Evolutionary conservation across 805 yeast species (phyloP).

Genomic region (Diddensiella santjacobensis): DNA sequence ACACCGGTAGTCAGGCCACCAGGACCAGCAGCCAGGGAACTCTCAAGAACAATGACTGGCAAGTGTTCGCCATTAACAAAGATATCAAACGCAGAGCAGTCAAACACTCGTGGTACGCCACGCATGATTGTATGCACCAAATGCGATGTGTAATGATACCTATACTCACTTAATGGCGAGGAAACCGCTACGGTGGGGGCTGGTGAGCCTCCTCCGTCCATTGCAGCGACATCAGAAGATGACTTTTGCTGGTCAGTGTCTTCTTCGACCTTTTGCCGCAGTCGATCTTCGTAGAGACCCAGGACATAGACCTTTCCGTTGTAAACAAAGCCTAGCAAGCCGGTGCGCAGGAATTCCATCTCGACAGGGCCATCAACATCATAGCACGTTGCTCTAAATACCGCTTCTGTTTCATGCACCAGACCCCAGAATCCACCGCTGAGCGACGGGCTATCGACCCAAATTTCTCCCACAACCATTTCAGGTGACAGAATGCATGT

Average conservation of each 20-base stretch:
- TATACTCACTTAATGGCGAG: slow-evolving; percentile 24
- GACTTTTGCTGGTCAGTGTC: neutral
- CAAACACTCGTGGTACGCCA: slow-evolving; percentile 75
- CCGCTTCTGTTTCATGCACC: slow-evolving; percentile 61
- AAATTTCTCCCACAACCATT: slow-evolving; percentile 88
- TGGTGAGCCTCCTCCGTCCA: slow-evolving; percentile 6
- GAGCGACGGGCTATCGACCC: slow-evolving; percentile 93
- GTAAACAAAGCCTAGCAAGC: slow-evolving; percentile 81
- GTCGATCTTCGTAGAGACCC: slow-evolving; percentile 88
- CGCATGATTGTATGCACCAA: slow-evolving; percentile 78
- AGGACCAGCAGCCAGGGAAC: slow-evolving; percentile 47
- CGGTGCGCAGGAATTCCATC: slow-evolving; percentile 83
- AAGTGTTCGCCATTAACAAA: slow-evolving; percentile 73
- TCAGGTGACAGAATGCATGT: slow-evolving; percentile 68
- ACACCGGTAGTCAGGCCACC: slow-evolving; percentile 41
- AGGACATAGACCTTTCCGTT: slow-evolving; percentile 84
- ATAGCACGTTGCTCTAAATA: slow-evolving; percentile 77
- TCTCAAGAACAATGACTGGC: slow-evolving; percentile 82
- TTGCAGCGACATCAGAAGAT: neutral
- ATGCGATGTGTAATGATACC: slow-evolving; percentile 84
- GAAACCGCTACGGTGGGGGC: neutral
- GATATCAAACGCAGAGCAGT: slow-evolving; percentile 88
- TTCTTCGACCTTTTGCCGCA: slow-evolving; percentile 53
- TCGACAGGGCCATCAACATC: slow-evolving; percentile 68
- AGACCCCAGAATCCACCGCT: slow-evolving; percentile 86